Evolutionary conservation across 2,329 filamentous ascomycete genomes (phyloP), one percentile per base, ranked within the genome.

Genomic region (Colletotrichum graminicola): DNA sequence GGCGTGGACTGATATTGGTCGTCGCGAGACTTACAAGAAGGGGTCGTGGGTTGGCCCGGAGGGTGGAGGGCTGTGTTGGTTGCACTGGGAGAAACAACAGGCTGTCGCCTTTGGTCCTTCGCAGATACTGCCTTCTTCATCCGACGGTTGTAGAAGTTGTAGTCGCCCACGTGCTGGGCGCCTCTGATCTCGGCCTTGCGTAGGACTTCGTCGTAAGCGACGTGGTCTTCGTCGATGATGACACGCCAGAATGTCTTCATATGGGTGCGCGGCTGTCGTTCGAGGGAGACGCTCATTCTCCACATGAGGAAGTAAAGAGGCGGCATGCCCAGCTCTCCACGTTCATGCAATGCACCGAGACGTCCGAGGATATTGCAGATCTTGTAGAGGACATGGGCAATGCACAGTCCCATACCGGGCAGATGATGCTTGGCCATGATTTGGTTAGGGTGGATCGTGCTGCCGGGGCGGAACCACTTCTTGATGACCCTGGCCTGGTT

Each of bases 241-340:
- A 26, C 12, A 16, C 32, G 52, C 11, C 45, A 59, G 52, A 72
- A 60, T 23, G 60, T 49, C 23, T 54, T 56, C 26, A 34, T 23
- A 8, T 54, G 34, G 3, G 54, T 55, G 2, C 32, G 36, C 11
- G 45, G 59, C 16, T 49, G 43, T 10, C 69, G 65, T 26, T 72
- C 57, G 54, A 72, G 62, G 23, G 34, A 29, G 21, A 66, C 62
- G 8, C 67, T 63, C 34, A 81, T 73, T 26, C 80, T 75, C 81
- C 80, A 83, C 23, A 82, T 76, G 51, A 82, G 73, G 60, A 83
- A 83, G 69, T 82, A 78, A 66, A 77, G 81, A 0, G 81, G 79
- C 10, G 81, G 77, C 81, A 83, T 83, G 0, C 43, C 32, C 1
- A 83, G 73, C 32, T 79, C 66, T 5, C 75, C 71, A 7, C 59